phyloP scores from a whole-genome alignment of 2,329 filamentous ascomycete genomes.

The Trematosphaeria pertusa region DNA sequence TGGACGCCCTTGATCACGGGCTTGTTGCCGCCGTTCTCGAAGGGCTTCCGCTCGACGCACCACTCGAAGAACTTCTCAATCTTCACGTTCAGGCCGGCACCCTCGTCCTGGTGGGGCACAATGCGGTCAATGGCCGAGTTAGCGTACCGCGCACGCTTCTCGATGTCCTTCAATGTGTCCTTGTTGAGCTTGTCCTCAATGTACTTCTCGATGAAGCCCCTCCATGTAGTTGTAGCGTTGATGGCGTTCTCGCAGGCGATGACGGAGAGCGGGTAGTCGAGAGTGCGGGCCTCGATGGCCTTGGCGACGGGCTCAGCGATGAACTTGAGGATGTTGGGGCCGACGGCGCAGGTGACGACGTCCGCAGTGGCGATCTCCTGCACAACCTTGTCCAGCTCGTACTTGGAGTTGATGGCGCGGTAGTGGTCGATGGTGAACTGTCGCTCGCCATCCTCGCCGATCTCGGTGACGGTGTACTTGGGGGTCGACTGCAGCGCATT shows the following conservation, averaged over 20 bases:
- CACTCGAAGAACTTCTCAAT: conserved; percentile 99
- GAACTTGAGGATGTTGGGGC: conserved; percentile 94
- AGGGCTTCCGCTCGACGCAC: conserved; percentile 90
- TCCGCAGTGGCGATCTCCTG: conserved; percentile 87
- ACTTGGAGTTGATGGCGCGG: conserved; percentile 94
- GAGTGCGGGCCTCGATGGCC: conserved; percentile 79
- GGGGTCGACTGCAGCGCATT: conserved; percentile 75
- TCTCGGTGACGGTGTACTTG: conserved; percentile 91
- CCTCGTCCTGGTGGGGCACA: conserved; percentile 84
- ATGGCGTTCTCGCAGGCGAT: conserved; percentile 99
- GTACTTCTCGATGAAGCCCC: conserved; percentile 74
- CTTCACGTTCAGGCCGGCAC: conserved; percentile 85
- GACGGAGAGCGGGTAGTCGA: conserved; percentile 70
- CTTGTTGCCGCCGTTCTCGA: conserved; percentile 68
- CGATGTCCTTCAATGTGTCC: conserved; percentile 71
- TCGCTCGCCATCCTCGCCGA: conserved; percentile 81
- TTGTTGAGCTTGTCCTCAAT: conserved; percentile 72
- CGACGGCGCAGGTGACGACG: conserved; percentile 94
- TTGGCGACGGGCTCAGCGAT: conserved; percentile 96
- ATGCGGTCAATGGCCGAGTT: conserved; percentile 99
- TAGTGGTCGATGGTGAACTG: conserved; percentile 91
- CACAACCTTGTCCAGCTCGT: conserved; percentile 79
- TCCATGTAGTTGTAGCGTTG: conserved; percentile 88
- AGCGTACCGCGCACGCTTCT: conserved; percentile 83
- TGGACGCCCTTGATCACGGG: conserved; percentile 87